These are phyloP conservation scores for Exophiala oligosperma DNA, from an alignment of 2,329 filamentous ascomycete species.

Conservation along the genomic window DNA sequence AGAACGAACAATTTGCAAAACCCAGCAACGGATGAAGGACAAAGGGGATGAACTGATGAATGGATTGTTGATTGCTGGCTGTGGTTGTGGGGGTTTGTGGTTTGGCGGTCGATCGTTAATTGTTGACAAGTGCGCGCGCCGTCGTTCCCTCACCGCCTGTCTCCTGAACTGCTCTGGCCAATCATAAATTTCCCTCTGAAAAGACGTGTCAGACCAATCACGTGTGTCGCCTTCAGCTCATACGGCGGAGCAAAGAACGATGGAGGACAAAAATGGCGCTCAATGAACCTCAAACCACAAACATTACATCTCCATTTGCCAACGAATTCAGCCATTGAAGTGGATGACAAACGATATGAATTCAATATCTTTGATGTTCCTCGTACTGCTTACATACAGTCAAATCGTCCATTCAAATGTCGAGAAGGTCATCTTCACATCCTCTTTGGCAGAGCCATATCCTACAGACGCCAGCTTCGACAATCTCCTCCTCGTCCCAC, in stretches of 20 bases:
- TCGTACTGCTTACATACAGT: constrained; percentile 6
- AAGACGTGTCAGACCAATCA: constrained; percentile 4
- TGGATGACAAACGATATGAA: not conserved
- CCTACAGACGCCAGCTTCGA: constrained; percentile 59
- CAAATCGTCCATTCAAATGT: constrained; percentile 64
- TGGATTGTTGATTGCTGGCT: constrained; percentile 29
- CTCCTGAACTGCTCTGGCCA: constrained; percentile 1
- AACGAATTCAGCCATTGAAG: not conserved
- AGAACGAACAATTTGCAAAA: constrained; percentile 7
- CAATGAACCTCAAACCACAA: too few relatives aligned
- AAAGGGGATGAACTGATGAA: constrained; percentile 24
- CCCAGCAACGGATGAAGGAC: constrained; percentile 9
- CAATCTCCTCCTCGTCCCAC: constrained; percentile 62
- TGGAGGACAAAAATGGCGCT: too few relatives aligned
- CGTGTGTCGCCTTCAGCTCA: not conserved
- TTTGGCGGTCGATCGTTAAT: constrained; percentile 7
- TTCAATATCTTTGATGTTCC: not conserved
- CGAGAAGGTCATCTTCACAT: constrained; percentile 88
- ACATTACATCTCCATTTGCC: not conserved
- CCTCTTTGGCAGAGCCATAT: constrained; percentile 59
- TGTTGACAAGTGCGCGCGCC: constrained; percentile 23
- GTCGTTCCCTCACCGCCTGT: constrained; percentile 21
- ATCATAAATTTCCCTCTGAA: not conserved
- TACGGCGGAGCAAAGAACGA: too few relatives aligned
- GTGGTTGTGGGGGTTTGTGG: constrained; percentile 21